These are phyloP conservation scores for Erucastrum elatum DNA, from an alignment of 345 rosid genomes.

Conservation along the genomic window DNA sequence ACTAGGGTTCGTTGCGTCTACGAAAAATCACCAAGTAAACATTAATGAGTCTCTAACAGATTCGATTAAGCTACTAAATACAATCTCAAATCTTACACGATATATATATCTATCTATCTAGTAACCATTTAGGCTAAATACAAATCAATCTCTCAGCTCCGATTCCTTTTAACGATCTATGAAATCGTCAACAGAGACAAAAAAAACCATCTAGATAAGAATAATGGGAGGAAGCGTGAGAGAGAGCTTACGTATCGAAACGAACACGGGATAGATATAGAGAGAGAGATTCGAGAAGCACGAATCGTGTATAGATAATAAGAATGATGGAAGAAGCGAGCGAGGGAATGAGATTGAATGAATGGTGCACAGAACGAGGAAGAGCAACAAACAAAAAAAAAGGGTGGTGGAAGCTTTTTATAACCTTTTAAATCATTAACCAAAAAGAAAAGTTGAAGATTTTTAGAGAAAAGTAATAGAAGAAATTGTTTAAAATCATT, in stretches of 20 bases:
- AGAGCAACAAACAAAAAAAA: neutral
- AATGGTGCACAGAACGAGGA: conserved; percentile 1
- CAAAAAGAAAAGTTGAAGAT: too few relatives aligned
- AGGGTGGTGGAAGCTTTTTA: neutral
- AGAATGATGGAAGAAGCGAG: neutral
- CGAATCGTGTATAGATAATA: neutral
- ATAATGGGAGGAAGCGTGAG: neutral
- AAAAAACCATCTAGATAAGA: too few relatives aligned
- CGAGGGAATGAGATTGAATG: neutral
- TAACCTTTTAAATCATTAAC: neutral
- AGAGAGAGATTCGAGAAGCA: neutral
- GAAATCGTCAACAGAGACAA: neutral
- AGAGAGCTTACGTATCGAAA: neutral
- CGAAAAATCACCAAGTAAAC: neutral
- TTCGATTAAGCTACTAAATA: too few relatives aligned
- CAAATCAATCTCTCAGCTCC: neutral
- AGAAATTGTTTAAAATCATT: too few relatives aligned
- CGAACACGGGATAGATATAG: neutral
- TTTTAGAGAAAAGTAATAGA: too few relatives aligned
- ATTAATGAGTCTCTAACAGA: neutral
- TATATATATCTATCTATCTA: neutral
- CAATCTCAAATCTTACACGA: neutral
- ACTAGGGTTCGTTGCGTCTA: neutral
- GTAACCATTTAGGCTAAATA: neutral
- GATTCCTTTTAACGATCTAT: neutral